Evolutionary conservation across 495 filamentous ascomycete species (phyloP).

Genomic region (Venustampulla echinocandica): DNA sequence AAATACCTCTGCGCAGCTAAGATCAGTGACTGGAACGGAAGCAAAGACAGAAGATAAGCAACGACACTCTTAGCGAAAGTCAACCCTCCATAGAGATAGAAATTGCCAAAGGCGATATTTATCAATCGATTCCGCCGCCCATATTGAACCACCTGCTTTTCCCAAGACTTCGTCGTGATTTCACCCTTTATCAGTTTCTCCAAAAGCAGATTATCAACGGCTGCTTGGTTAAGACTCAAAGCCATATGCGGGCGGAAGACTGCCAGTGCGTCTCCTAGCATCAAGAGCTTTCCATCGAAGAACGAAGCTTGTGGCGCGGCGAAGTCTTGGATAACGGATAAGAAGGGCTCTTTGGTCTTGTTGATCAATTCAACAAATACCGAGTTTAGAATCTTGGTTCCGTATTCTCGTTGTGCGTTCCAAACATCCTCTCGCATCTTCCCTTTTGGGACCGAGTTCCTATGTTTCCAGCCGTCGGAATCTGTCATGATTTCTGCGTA

Average conservation of each 20-base stretch:
- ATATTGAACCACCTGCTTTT: neutral
- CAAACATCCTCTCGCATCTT: neutral
- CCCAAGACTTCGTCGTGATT: neutral
- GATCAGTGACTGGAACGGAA: neutral
- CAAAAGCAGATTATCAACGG: constrained; percentile 31
- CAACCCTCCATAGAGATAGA: neutral
- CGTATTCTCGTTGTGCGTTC: neutral
- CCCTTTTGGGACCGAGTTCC: neutral
- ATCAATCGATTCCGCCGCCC: neutral
- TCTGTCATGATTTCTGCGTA: neutral
- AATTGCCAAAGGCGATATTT: neutral
- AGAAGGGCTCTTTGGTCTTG: neutral
- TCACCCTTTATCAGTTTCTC: constrained; percentile 22
- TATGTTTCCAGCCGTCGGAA: neutral
- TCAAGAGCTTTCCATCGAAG: constrained; percentile 25
- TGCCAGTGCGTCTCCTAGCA: constrained; percentile 21
- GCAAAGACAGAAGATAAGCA: neutral
- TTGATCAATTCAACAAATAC: neutral
- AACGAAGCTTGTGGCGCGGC: constrained; percentile 13
- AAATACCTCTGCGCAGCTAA: too few relatives aligned
- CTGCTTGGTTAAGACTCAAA: constrained; percentile 20
- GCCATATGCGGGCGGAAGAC: constrained; percentile 22
- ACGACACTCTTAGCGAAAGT: neutral
- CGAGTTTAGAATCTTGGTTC: neutral
- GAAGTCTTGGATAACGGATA: neutral